Conservation (phyloP, 2,329 filamentous ascomycete genomes). For the Talaromyces atroroseus region DNA sequence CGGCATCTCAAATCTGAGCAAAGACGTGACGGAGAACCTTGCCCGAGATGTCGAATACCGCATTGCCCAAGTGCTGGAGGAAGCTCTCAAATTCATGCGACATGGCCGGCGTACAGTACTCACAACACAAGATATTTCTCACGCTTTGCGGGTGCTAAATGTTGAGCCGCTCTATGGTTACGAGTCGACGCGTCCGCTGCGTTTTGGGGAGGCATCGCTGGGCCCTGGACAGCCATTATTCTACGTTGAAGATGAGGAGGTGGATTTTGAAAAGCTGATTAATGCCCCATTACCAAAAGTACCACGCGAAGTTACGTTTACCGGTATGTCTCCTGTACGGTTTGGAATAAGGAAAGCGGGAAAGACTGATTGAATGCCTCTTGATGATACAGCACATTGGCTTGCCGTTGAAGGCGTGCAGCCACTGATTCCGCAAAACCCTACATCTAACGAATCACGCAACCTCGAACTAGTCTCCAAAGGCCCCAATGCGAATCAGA, state of each 20-base stretch:
- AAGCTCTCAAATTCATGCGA: conserved; percentile 94
- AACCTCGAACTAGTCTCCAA: conserved; percentile 84
- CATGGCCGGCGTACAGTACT: conserved; percentile 79
- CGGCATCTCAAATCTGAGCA: conserved; percentile 72
- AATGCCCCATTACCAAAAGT: conserved; percentile 94
- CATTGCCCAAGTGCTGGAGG: conserved; percentile 85
- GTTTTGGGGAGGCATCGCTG: conserved; percentile 88
- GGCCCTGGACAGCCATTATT: conserved; percentile 91
- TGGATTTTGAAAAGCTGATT: conserved; percentile 98
- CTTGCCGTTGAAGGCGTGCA: conserved; percentile 96
- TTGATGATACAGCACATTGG: conserved; percentile 68
- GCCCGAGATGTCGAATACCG: conserved; percentile 95
- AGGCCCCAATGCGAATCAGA: conserved; percentile 79
- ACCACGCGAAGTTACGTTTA: conserved; percentile 85
- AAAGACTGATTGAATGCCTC: neutral
- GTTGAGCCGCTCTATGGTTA: conserved; percentile 96
- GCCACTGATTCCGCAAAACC: conserved; percentile 93
- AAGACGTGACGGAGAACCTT: conserved; percentile 81
- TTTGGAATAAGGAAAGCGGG: neutral
- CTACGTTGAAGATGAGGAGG: conserved; percentile 96
- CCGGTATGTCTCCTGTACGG: conserved; percentile 51
- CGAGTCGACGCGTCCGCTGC: conserved; percentile 80
- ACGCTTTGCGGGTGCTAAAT: conserved; percentile 79
- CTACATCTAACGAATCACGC: conserved; percentile 75
- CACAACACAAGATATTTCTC: conserved; percentile 81